Evolutionary conservation across 192 early-diverging fungal species (phyloP), one percentile per base, ranked within the genome.

Genomic region (Anaeromyces robustus): DNA sequence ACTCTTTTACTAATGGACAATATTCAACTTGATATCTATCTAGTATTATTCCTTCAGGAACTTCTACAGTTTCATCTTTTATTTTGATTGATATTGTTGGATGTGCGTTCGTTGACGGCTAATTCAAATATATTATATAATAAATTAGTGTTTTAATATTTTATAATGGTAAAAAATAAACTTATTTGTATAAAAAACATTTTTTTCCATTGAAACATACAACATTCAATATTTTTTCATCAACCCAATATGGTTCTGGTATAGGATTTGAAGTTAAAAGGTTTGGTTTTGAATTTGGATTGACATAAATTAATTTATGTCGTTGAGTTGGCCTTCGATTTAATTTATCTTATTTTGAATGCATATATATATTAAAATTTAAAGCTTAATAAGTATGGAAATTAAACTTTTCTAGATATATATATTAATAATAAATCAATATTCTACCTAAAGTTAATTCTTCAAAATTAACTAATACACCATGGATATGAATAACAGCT

Each of bases 21-120:
- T 87, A 86, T 31, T 93, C 92, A 78, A 95, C 90, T 78, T 84
- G 89, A 80, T 91, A 94, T 83, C 94, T 89, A 86, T 94, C 93
- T 43, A 92, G 91, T 7, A 92, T 92, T 82, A 95, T 94, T 79
- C 90, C 90, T 29, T 89, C 83, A 2, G 92, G 91, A 22, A 95
- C 92, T 1, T 87, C 84, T 80, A 91, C 88, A 28, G 85, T 82
- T 14, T 84, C 86, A 85, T 92, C 84, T 82, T 30, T 87, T 83
- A 81, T 90, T 83, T 81, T 89, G 88, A 78, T 89, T 82, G n/a
- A 81, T 22, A 95, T 79, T 4, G 86, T 88, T 0, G 94, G 94
- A 77, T 92, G 89, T 0, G 94, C 92, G 30, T 82, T 86, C 78
- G 92, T 86, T 13, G 81, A 83, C 4, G 90, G 88, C 78, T 89